Conservation (phyloP, 2,329 filamentous ascomycete genomes). For the Colletotrichum neosansevieriae region DNA sequence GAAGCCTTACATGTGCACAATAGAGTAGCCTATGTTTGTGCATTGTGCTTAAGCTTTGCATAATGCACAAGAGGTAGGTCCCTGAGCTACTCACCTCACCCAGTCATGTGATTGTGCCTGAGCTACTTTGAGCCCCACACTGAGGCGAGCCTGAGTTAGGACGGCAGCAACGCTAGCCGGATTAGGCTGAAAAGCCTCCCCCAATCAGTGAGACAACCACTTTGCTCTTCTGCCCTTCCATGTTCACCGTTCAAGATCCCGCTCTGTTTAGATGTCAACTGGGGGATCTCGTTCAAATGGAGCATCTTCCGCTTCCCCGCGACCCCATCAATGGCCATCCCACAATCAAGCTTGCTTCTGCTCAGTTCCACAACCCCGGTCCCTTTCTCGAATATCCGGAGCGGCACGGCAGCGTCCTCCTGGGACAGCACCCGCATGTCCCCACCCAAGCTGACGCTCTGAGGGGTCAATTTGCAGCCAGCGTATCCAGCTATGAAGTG, state of each 20-base stretch:
- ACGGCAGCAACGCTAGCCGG: constrained; percentile 1
- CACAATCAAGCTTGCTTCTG: background rate
- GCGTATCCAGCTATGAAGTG: constrained; percentile 8
- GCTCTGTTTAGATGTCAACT: too few relatives aligned
- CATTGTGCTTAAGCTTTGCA: too few relatives aligned
- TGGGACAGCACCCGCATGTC: constrained; percentile 9
- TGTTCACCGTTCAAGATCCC: too few relatives aligned
- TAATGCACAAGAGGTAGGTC: too few relatives aligned
- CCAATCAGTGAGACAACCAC: too few relatives aligned
- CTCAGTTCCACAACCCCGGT: constrained; percentile 5
- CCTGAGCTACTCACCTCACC: too few relatives aligned
- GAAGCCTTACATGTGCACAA: too few relatives aligned
- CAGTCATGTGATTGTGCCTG: background rate
- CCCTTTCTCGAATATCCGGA: constrained; percentile 28
- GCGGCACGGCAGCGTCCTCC: constrained; percentile 20
- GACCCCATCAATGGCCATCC: constrained; percentile 19
- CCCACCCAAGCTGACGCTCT: constrained; percentile 30
- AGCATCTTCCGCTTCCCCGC: constrained; percentile 33
- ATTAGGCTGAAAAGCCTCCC: too few relatives aligned
- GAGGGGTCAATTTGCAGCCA: background rate
- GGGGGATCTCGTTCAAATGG: constrained; percentile 1
- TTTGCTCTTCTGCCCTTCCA: too few relatives aligned
- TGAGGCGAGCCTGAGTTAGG: background rate
- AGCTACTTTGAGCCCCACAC: constrained; percentile 2
- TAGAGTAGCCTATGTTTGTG: too few relatives aligned